These are phyloP conservation scores for Cercospora sp. DNA, from an alignment of 2,329 filamentous ascomycete genomes.

Conservation along the genomic window DNA sequence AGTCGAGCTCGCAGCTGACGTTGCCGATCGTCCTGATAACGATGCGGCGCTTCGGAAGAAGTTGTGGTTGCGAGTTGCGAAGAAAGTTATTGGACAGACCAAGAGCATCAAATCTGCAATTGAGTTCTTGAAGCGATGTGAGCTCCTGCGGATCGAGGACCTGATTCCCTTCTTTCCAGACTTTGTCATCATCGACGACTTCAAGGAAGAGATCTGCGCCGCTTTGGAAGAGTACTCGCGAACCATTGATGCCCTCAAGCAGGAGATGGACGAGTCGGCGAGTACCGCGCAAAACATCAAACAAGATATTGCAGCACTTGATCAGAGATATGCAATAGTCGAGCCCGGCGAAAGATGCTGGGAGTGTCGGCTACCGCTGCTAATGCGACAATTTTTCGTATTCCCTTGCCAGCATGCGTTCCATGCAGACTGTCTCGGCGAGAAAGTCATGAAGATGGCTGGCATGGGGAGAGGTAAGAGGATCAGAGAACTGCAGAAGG, in stretches of 20 bases:
- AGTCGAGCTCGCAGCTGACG: slow-evolving; percentile 82
- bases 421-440: slow-evolving; percentile 89
- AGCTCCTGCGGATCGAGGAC: slow-evolving; percentile 91
- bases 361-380: slow-evolving; percentile 77
- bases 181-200: slow-evolving; percentile 97
- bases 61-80: slow-evolving; percentile 91
- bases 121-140: slow-evolving; percentile 87
- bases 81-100: slow-evolving; percentile 84
- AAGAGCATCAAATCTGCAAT: slow-evolving; percentile 85
- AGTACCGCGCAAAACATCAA: slow-evolving; percentile 89
- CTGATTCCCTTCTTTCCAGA: slow-evolving; percentile 98
- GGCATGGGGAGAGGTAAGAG: slow-evolving; percentile 73
- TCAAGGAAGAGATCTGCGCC: slow-evolving; percentile 95
- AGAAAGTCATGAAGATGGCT: slow-evolving; percentile 78
- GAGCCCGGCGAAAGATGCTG: slow-evolving; percentile 95
- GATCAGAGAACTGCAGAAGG: slow-evolving; percentile 81
- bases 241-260: slow-evolving; percentile 82
- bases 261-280: slow-evolving; percentile 94
- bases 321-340: slow-evolving; percentile 90
- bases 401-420: slow-evolving; percentile 98
- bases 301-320: slow-evolving; percentile 79
- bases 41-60: slow-evolving; percentile 83
- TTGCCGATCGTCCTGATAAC: slow-evolving; percentile 77
- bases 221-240: slow-evolving; percentile 91
- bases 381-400: slow-evolving; percentile 93